A percentile compares a stretch with the other conserved stretches of the same genome.
Conservation (phyloP, 805 yeast genomes). For the Pichia thaimueangensis region DNA sequence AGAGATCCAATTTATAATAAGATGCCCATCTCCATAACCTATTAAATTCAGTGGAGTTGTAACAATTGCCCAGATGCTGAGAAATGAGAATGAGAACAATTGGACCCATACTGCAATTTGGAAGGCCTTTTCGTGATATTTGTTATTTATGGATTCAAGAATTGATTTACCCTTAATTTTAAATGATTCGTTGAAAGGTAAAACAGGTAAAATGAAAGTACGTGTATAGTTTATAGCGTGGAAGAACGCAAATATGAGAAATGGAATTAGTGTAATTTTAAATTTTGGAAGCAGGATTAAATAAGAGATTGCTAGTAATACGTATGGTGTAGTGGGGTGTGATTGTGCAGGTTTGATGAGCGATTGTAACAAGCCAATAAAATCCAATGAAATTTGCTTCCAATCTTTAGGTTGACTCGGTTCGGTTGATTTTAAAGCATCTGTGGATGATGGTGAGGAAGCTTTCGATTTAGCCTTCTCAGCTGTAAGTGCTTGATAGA, state of each 20-base stretch:
- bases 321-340: constrained; percentile 43
- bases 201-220: constrained; percentile 58
- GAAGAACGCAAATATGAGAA: constrained; percentile 70
- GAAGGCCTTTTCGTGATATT: constrained; percentile 55
- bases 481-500: constrained; percentile 46
- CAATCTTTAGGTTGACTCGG: too few relatives aligned
- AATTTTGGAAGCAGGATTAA: constrained; percentile 52
- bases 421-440: too few relatives aligned
- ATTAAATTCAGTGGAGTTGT: constrained; percentile 11
- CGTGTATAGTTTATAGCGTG: constrained; percentile 71
- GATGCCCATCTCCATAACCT: constrained; percentile 13
- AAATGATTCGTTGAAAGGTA: constrained; percentile 27
- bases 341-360: constrained; percentile 9
- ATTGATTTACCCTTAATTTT: constrained; percentile 11
- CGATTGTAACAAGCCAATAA: constrained; percentile 2
- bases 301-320: constrained; percentile 50
- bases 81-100: constrained; percentile 21
- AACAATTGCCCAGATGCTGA: constrained; percentile 33
- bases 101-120: constrained; percentile 55
- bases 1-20: constrained; percentile 42
- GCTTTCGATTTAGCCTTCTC: constrained; percentile 28
- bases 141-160: constrained; percentile 41
- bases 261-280: constrained; percentile 63
- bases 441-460: constrained; percentile 16
- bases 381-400: too few relatives aligned